Evolutionary conservation across 495 filamentous ascomycete species (phyloP), one percentile per base, ranked within the genome.

Genomic region (Penicillium desertorum): DNA sequence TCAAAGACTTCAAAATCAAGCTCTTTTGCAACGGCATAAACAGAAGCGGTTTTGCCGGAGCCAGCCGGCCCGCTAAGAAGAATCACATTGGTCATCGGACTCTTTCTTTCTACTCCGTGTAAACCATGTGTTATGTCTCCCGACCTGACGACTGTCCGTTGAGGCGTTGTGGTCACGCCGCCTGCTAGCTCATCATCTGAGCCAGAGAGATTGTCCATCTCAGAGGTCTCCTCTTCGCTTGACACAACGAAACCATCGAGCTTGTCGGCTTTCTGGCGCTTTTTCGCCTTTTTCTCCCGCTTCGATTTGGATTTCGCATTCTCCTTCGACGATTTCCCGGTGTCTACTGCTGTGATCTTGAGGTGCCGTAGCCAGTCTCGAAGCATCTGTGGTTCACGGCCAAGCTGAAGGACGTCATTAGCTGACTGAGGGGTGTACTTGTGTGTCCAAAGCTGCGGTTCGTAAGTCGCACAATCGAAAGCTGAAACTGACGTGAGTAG

Each of bases 1-100:
- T 99, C 95, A 62, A 98, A 98, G 5, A 99, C 84, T 56, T 96
- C 90, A 69, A 93, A 98, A 20, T 86, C 93, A 22, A 96, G 81
- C 75, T 99, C 94, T 62, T 92, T 94, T 2, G 95, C 94, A n/a
- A 91, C 88, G 5, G 95, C 95, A 71, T 96, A 92, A 0, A 96
- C 86, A 1, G 90, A 85, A 16, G 95, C 92, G 12, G 92, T 95
- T 71, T 99, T 99, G 8, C 95, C 95, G 67, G 88, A 96, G 2
- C 95, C 95, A 54, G 84, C 76, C 1, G 94, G 92, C 5, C 95
- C 95, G 66, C 92, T 98, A 29, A 99, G 79, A 6, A 99, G 71
- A 27, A 96, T 83, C 2, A 86, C 83, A 64, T 88, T 88, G 27
- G 68, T 60, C 32, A 77, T 44, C 23, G 66, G 75, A 25, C 51